Evolutionary conservation across 2,329 filamentous ascomycete species (phyloP).

Genomic region (Alternaria arbusti): DNA sequence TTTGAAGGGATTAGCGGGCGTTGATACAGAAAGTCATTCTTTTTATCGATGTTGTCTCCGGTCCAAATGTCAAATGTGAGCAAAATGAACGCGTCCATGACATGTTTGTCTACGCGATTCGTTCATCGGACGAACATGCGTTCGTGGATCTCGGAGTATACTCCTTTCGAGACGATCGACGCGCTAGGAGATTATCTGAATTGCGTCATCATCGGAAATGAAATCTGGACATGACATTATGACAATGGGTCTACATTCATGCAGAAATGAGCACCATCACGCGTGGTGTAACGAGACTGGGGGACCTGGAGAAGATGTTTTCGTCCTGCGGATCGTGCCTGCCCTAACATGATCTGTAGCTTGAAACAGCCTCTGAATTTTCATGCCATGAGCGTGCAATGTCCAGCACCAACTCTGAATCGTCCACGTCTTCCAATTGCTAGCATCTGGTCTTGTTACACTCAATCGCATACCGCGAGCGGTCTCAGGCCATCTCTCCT

Average conservation of each 20-base stretch:
- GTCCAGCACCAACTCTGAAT: background rate
- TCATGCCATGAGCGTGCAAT: background rate
- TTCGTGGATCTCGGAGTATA: constrained; percentile 11
- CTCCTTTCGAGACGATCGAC: constrained; percentile 4
- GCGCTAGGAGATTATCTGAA: background rate
- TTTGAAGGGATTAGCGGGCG: constrained; percentile 1
- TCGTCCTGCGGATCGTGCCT: background rate
- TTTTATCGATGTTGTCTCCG: background rate
- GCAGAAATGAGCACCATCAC: background rate
- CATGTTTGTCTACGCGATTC: background rate
- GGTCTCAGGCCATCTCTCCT: background rate
- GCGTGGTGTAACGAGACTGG: background rate
- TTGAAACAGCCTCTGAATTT: background rate
- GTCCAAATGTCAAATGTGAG: background rate
- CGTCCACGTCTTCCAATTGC: background rate
- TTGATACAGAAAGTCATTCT: background rate
- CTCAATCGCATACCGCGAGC: background rate
- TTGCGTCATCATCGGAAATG: background rate
- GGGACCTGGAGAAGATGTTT: background rate
- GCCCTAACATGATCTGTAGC: background rate
- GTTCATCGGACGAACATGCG: constrained; percentile 1
- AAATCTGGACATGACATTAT: background rate
- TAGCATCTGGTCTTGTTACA: background rate
- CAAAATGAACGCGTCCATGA: background rate
- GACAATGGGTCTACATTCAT: background rate